Base-by-base conservation (phyloP, 805 yeast species). In the Wickerhamiella azymoides region DNA sequence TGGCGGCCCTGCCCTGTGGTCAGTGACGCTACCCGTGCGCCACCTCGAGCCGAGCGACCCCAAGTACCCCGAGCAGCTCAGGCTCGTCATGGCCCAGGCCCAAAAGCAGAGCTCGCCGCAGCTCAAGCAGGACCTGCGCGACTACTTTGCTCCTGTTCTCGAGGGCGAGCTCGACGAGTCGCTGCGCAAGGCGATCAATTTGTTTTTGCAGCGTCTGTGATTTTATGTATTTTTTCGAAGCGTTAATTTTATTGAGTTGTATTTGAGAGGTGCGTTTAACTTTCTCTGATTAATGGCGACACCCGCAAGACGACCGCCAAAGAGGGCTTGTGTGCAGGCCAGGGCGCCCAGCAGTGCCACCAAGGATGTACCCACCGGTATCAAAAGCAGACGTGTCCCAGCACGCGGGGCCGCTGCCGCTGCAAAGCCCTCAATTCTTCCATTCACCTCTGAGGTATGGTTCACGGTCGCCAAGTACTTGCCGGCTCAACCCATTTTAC, bases 1-100 rank as follows among this genome's bases (percentile, higher is more conserved):
- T 14, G 51, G 63, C 6, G 67, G 67, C 48, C 53, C 18, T 50
- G 72, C 28, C 50, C 71, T 32, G 58, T 74, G 45, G 89, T 80
- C 59, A n/a, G 67, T 83, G 43, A 73, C 80, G 1, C 62, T 84
- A 49, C 80, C 89, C 6, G 65, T 86, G 27, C 75, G 93, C 58
- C 73, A 71, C 53, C 57, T 68, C 0, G 53, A 69, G 3, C 60
- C 59, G 3, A 63, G 66, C 47, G 52, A 63, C 13, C 63, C 69
- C 4, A 55, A 58, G 8, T 76, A 81, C 56, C 76, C 82, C 16
- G 77, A 71, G 42, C 61, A 66, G 43, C 69, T 88, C 56, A 84
- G 83, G 62, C 68, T 71, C 18, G 70, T 86, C 16, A 81, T 85
- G 37, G 82, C 80, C 57, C 76, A 78, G 57, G 84, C 75, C 58